Conservation (phyloP, 371 early-diverging fungal species). For the Dichotomocladium elegans region DNA sequence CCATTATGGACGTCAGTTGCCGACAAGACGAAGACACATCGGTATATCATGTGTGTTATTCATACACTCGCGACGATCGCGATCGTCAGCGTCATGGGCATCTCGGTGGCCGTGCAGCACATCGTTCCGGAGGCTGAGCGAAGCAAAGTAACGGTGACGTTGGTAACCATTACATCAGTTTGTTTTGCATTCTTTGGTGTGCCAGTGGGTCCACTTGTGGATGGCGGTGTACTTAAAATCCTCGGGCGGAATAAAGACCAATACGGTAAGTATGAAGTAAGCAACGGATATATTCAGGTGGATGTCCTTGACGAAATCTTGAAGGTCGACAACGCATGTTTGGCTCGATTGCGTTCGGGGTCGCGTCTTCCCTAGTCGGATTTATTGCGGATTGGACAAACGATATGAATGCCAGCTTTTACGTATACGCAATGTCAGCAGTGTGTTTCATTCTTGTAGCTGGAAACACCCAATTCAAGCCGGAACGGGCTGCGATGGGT, state of each 20-base stretch:
- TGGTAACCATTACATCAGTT: slow-evolving; percentile 42
- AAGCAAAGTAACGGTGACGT: slow-evolving; percentile 26
- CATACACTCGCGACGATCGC: slow-evolving; percentile 47
- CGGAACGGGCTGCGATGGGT: slow-evolving; percentile 33
- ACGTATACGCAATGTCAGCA: slow-evolving; percentile 41
- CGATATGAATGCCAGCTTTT: slow-evolving; percentile 50
- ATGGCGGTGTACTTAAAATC: slow-evolving; percentile 50
- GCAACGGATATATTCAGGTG: background rate
- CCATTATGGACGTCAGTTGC: slow-evolving; percentile 50
- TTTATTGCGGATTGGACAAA: slow-evolving; percentile 44
- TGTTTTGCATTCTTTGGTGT: slow-evolving; percentile 55
- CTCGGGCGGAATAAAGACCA: slow-evolving; percentile 47
- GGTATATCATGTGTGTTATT: slow-evolving; percentile 48
- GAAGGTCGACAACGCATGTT: slow-evolving; percentile 48
- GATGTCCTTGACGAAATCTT: background rate
- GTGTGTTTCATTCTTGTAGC: slow-evolving; percentile 40
- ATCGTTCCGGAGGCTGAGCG: slow-evolving; percentile 21
- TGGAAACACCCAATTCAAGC: slow-evolving; percentile 44
- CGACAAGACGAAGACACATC: slow-evolving; percentile 46
- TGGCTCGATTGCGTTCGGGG: slow-evolving; percentile 49
- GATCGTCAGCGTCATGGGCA: slow-evolving; percentile 54
- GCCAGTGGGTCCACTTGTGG: slow-evolving; percentile 46
- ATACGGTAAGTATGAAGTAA: slow-evolving; percentile 45
- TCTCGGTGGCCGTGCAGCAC: slow-evolving; percentile 33
- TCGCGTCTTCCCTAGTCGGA: slow-evolving; percentile 45